phyloP scores from a whole-genome alignment of 331 rosid genomes.

The Quercus tomentella region DNA sequence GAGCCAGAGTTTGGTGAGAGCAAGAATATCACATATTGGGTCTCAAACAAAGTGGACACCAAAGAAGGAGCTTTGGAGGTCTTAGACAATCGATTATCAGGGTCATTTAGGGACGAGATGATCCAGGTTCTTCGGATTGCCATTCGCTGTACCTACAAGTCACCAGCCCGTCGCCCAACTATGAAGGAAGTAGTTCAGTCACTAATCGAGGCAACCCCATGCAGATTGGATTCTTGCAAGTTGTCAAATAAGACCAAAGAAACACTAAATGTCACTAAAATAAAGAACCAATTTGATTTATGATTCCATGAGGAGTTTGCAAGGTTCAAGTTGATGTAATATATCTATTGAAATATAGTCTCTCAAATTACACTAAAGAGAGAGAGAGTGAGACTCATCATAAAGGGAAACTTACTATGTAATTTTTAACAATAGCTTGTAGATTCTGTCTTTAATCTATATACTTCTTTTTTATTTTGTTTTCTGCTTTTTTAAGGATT shows the following conservation, averaged over 20 bases:
- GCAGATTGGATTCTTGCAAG: constrained; percentile 47
- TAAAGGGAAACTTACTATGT: constrained; percentile 27
- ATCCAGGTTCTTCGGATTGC: constrained; percentile 70
- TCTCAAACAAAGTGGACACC: constrained; percentile 79
- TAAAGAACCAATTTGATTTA: constrained; percentile 45
- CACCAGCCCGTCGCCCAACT: constrained; percentile 78
- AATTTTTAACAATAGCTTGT: constrained; percentile 33
- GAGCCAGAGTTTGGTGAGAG: constrained; percentile 88
- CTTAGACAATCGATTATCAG: constrained; percentile 53
- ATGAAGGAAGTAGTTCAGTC: constrained; percentile 91
- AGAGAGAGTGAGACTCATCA: constrained; percentile 35
- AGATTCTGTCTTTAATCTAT: not conserved
- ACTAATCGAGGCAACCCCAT: constrained; percentile 68
- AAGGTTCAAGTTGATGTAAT: constrained; percentile 20
- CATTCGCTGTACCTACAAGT: constrained; percentile 78
- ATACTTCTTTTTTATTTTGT: not conserved
- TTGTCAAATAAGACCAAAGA: constrained; percentile 51
- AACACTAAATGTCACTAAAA: constrained; percentile 32
- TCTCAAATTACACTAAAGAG: constrained; percentile 30
- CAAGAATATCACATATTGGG: constrained; percentile 84
- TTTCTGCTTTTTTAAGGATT: constrained; percentile 28
- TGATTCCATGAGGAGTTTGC: constrained; percentile 27
- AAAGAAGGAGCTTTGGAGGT: constrained; percentile 81
- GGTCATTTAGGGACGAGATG: constrained; percentile 60
- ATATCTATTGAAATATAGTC: constrained; percentile 19